Conservation (phyloP, 805 yeast genomes). For the Myxozyma sirexii region DNA sequence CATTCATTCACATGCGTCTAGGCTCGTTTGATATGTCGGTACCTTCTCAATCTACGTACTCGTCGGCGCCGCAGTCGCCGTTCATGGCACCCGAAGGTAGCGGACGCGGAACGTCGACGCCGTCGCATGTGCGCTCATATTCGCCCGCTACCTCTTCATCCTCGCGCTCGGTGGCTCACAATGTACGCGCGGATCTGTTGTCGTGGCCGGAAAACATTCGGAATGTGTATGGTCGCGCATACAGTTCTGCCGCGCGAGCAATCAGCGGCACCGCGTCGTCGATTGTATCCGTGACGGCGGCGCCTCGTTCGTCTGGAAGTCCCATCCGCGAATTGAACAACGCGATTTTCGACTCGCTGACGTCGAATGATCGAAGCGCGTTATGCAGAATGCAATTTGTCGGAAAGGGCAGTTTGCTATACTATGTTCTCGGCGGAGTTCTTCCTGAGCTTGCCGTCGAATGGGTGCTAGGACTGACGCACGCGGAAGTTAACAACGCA, state of each 20-base stretch:
- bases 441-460: slow-evolving; percentile 30
- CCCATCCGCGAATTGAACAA: slow-evolving; percentile 24
- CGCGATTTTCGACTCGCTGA: slow-evolving; percentile 29
- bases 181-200: slow-evolving; percentile 47
- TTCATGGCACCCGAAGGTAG: slow-evolving; percentile 16
- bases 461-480: slow-evolving; percentile 31
- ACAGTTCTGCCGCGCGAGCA: slow-evolving; percentile 34
- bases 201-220: slow-evolving; percentile 48
- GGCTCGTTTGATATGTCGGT: slow-evolving; percentile 51
- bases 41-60: slow-evolving; percentile 36
- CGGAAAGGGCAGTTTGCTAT: slow-evolving; percentile 29
- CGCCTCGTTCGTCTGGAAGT: slow-evolving; percentile 13
- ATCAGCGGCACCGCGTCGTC: slow-evolving; percentile 31
- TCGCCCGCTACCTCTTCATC: slow-evolving; percentile 32
- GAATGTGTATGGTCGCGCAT: slow-evolving; percentile 43
- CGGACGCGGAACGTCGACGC: slow-evolving; percentile 24
- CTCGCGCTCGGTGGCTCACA: slow-evolving; percentile 38
- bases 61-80: slow-evolving; percentile 28
- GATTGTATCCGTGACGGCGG: slow-evolving; percentile 17
- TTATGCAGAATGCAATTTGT: slow-evolving; percentile 30
- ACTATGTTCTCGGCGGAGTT: slow-evolving; percentile 29
- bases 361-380: slow-evolving; percentile 16
- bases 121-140: slow-evolving; percentile 30
- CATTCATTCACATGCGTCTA: slow-evolving; percentile 50
- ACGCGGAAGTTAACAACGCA: neutral